phyloP scores from a whole-genome alignment of 139 green algal genomes.

The Picochlorum costavermella region DNA sequence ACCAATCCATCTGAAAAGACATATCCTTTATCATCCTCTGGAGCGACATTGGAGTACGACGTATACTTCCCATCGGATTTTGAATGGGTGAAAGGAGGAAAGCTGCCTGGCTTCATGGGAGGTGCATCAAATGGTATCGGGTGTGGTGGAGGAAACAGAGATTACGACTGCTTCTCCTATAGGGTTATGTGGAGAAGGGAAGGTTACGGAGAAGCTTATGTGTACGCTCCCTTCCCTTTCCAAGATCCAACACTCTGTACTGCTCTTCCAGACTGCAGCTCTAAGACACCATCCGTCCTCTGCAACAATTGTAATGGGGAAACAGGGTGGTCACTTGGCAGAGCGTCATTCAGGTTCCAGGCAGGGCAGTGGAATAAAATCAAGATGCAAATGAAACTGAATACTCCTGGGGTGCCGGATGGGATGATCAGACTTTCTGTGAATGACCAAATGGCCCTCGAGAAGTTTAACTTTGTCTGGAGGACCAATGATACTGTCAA shows the following conservation, averaged over 20 bases:
- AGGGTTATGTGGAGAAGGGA: constrained; percentile 20
- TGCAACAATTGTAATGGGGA: constrained; percentile 8
- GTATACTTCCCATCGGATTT: constrained; percentile 4
- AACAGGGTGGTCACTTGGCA: neutral
- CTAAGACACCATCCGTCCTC: neutral
- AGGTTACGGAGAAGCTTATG: constrained; percentile 17
- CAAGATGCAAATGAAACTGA: constrained; percentile 5
- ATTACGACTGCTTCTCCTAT: constrained; percentile 10
- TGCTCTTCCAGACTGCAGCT: neutral
- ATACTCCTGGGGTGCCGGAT: constrained; percentile 1
- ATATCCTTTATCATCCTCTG: neutral
- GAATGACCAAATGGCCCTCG: constrained; percentile 1
- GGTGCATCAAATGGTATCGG: constrained; percentile 9
- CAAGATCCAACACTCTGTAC: constrained; percentile 7
- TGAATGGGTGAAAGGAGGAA: constrained; percentile 3
- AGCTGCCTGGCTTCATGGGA: neutral
- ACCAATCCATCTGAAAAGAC: neutral
- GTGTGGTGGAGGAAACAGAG: constrained; percentile 14
- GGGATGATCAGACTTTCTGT: constrained; percentile 6
- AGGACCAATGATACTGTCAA: neutral
- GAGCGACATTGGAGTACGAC: neutral
- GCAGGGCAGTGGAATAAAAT: constrained; percentile 14
- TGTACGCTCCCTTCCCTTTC: constrained; percentile 9
- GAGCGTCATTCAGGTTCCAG: constrained; percentile 11
- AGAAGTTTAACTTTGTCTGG: constrained; percentile 3